phyloP scores from a whole-genome alignment of 108 stramenopile species.

The Fragilaria crotonensis region DNA sequence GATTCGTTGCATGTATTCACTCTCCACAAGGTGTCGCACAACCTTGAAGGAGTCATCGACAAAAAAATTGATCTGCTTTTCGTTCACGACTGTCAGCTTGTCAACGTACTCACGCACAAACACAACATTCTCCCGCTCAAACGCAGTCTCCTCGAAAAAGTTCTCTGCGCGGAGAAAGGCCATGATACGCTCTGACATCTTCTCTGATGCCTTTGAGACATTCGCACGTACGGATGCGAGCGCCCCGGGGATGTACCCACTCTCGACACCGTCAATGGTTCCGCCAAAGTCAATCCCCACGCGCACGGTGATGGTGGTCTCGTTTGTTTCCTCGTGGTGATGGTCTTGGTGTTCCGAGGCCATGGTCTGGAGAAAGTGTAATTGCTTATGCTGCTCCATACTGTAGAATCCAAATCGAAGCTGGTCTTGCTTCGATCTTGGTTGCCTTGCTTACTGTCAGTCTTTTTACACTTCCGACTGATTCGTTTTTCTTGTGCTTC shows the following conservation, averaged over 20 bases:
- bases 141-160: neutral
- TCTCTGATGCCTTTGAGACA: neutral
- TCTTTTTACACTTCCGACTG: no score
- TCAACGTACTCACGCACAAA: neutral
- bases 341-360: neutral
- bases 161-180: neutral
- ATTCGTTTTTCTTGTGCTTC: no score
- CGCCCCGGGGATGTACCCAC: neutral
- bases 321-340: neutral
- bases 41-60: neutral
- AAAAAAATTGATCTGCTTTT: neutral
- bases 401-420: no score
- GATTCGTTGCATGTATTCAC: no score
- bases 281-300: neutral
- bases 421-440: no score
- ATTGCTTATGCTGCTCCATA: constrained; percentile 4
- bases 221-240: no score
- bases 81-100: neutral
- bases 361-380: neutral
- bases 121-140: neutral
- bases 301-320: neutral
- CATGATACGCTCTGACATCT: neutral
- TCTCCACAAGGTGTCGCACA: neutral
- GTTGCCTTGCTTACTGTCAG: no score
- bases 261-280: neutral